A percentile compares a stretch with the other conserved stretches of the same genome.
Conservation (phyloP, 2,329 filamentous ascomycete genomes). For the Myriangium duriaei region DNA sequence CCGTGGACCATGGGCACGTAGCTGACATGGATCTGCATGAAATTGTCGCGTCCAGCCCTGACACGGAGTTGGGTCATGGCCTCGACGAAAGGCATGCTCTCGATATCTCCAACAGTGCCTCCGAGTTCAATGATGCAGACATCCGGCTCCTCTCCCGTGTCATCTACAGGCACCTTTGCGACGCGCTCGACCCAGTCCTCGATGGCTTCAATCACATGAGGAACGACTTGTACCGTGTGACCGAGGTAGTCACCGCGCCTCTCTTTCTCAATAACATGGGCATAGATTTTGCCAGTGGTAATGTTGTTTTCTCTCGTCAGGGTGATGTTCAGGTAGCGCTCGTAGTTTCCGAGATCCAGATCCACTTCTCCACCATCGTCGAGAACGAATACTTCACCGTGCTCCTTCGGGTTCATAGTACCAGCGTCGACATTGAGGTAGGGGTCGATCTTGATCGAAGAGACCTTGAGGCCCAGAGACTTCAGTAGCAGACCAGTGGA, state of each 20-base stretch:
- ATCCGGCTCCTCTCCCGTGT: conserved; percentile 70
- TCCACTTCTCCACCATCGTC: conserved; percentile 70
- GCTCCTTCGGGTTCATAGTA: conserved; percentile 57
- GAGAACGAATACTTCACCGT: conserved; percentile 82
- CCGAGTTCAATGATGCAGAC: conserved; percentile 74
- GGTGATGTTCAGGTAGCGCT: conserved; percentile 69
- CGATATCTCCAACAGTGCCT: conserved; percentile 68
- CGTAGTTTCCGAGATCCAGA: conserved; percentile 64
- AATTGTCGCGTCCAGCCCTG: conserved; percentile 63
- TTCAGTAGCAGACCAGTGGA: conserved; percentile 66
- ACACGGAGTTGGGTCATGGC: conserved; percentile 68
- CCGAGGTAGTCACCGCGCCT: conserved; percentile 69
- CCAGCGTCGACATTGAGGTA: conserved; percentile 70
- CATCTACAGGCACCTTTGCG: conserved; percentile 73
- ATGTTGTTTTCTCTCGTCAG: conserved; percentile 86
- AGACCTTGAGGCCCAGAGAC: conserved; percentile 63
- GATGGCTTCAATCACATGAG: conserved; percentile 82
- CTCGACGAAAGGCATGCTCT: conserved; percentile 78
- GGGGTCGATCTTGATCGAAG: conserved; percentile 58
- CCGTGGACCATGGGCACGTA: conserved; percentile 65
- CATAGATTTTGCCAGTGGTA: conserved; percentile 93
- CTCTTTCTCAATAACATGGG: conserved; percentile 70
- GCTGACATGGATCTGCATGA: conserved; percentile 79
- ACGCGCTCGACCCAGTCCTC: conserved; percentile 88
- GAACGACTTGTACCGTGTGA: conserved; percentile 83